A percentile compares a stretch with the other conserved stretches of the same genome.
Evolutionary conservation across 495 filamentous ascomycete genomes (phyloP).

Genomic region (Hypoxylon intermedium): DNA sequence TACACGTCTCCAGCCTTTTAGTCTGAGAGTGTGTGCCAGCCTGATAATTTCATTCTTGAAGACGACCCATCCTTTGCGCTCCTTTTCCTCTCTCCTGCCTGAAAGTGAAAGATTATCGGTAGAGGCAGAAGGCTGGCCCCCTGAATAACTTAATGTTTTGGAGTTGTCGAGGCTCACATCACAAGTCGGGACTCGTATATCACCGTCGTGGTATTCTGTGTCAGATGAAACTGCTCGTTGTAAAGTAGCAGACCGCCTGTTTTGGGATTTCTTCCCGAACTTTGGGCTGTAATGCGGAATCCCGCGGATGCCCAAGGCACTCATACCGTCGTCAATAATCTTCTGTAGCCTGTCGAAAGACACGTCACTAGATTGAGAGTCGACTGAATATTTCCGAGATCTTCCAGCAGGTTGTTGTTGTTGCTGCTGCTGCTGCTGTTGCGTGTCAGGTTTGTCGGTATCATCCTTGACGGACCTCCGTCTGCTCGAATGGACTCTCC

Average conservation of each 20-base stretch:
- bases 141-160: conserved; percentile 78
- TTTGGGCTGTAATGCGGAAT: conserved; percentile 45
- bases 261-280: conserved; percentile 42
- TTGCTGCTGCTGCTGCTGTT: conserved; percentile 6
- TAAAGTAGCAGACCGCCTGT: conserved; percentile 42
- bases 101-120: conserved; percentile 54
- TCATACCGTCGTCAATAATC: conserved; percentile 69
- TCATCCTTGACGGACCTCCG: conserved; percentile 39
- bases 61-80: conserved; percentile 72
- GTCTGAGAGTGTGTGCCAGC: conserved; percentile 82
- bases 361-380: conserved; percentile 64
- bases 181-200: conserved; percentile 75
- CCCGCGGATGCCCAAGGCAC: conserved; percentile 50
- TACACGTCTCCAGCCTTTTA: conserved; percentile 89
- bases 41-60: conserved; percentile 94
- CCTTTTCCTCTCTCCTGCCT: conserved; percentile 61
- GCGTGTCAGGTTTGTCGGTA: conserved; percentile 20
- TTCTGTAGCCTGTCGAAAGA: conserved; percentile 73
- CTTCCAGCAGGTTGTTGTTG: conserved; percentile 9
- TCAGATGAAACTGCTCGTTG: conserved; percentile 68
- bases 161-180: conserved; percentile 87
- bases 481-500: conserved; percentile 40
- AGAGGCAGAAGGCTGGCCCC: conserved; percentile 56
- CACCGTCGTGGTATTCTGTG: conserved; percentile 77
- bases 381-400: conserved; percentile 50